Base-by-base conservation (phyloP, 2,329 filamentous ascomycete species). In the Aspergillus sergii region DNA sequence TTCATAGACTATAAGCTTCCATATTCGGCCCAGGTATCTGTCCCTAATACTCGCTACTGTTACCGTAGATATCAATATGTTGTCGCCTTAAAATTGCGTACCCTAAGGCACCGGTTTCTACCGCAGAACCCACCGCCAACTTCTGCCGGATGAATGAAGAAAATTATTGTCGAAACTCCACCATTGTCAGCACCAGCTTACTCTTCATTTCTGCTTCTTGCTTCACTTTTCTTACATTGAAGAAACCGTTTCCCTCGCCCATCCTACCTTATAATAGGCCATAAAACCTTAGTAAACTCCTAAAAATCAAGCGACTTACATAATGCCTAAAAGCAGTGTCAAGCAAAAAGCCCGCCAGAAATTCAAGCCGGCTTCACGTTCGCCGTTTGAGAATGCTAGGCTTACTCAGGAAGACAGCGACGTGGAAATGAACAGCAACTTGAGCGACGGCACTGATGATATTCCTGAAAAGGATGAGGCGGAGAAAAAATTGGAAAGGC, bases 401-500 rank as follows among this genome's bases (percentile, higher is more conserved):
- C 57, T 64, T 55, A 61, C 59, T 56, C 65, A 68, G 8, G 62
- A 65, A 32, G 69, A 71, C 60, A 66, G 69, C 34, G 68, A 71
- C 43, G 63, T 71, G 53, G 70, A 75, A 19, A 69, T 74, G 67
- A 68, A 69, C 21, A 70, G 70, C 32, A 70, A 73, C 21, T 67
- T 67, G 1, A 70, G 64, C 43, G 66, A 63, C 3, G 69, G 69
- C 21, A 71, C 72, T 23, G 60, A 64, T 19, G 67, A 74, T 3
- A 69, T 77, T 14, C 72, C 81, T 60, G 89, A 91, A 57, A 95
- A 94, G 75, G 93, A 96, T 75, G 89, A 88, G 16, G 89, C 91
- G 58, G 94, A 97, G 76, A 88, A 91, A 73, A 92, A 94, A 75
- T 87, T 97, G 34, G 94, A 97, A 81, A 88, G 89, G 68, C 82